Evolutionary conservation across 371 early-diverging fungal species (phyloP).

Genomic region (Syncephalastrum contaminatum): DNA sequence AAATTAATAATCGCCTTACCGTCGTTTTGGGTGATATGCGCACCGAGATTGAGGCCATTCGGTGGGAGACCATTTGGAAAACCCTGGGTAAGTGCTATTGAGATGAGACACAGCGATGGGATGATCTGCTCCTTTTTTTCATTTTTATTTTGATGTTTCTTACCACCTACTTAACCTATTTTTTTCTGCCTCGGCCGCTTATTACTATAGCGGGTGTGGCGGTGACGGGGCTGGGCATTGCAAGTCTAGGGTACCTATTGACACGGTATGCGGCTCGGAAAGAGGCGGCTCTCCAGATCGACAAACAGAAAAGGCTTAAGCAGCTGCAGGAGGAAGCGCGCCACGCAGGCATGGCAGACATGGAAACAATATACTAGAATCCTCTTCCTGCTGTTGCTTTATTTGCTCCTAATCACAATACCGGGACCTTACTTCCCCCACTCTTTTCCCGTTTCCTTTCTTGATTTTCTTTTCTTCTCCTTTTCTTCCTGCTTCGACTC

Average conservation of each 20-base stretch:
- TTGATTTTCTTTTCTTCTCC: constrained; percentile 1
- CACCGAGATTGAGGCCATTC: constrained; percentile 87
- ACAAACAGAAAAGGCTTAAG: constrained; percentile 30
- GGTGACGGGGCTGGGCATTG: constrained; percentile 33
- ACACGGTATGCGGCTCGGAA: constrained; percentile 29
- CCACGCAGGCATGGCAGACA: constrained; percentile 37
- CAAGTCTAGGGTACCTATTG: constrained; percentile 39
- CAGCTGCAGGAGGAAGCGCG: constrained; percentile 39
- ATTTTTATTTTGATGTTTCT: too few relatives aligned
- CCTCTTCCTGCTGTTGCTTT: neutral
- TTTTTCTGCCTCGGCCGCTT: neutral
- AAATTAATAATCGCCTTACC: constrained; percentile 83
- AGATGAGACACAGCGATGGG: neutral
- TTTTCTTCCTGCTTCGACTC: neutral
- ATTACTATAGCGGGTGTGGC: constrained; percentile 30
- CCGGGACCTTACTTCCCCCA: neutral
- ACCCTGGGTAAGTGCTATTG: constrained; percentile 50
- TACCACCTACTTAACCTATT: too few relatives aligned
- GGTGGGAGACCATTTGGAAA: constrained; percentile 76
- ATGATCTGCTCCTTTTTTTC: too few relatives aligned
- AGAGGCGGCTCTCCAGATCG: constrained; percentile 17
- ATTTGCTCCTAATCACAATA: constrained; percentile 5
- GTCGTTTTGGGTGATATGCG: constrained; percentile 79
- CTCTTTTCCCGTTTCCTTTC: neutral
- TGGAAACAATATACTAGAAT: constrained; percentile 37